These are phyloP conservation scores for Clonostachys solani DNA, from an alignment of 2,329 filamentous ascomycete species.

Conservation along the genomic window DNA sequence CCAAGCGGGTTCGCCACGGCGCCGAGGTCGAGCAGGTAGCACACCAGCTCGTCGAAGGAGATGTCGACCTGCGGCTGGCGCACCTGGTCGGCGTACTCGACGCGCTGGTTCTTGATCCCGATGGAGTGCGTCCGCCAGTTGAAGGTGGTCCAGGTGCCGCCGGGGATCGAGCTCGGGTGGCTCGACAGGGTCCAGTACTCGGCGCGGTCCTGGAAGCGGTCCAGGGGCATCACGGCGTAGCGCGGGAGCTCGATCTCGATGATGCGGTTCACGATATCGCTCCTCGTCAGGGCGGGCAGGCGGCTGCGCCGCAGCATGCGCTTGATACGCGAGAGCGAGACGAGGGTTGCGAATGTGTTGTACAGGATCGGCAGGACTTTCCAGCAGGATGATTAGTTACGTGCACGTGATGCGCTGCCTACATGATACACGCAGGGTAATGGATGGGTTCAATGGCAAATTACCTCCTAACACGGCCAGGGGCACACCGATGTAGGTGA, in stretches of 20 bases:
- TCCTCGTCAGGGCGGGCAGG: slow-evolving; percentile 56
- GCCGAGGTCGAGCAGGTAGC: slow-evolving; percentile 59
- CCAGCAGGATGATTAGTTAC: background rate
- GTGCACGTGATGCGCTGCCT: background rate
- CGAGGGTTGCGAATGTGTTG: slow-evolving; percentile 56
- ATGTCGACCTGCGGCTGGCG: slow-evolving; percentile 49
- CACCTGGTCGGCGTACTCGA: slow-evolving; percentile 57
- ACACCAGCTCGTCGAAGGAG: slow-evolving; percentile 54
- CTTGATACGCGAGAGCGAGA: slow-evolving; percentile 56
- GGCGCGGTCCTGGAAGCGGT: slow-evolving; percentile 44
- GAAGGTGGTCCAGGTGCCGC: slow-evolving; percentile 61
- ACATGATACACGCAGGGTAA: background rate
- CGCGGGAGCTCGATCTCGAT: slow-evolving; percentile 64
- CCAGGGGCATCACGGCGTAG: slow-evolving; percentile 57
- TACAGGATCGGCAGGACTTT: slow-evolving; percentile 60
- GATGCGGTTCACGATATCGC: slow-evolving; percentile 60
- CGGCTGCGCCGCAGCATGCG: slow-evolving; percentile 51
- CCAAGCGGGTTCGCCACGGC: slow-evolving; percentile 56
- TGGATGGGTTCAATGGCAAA: background rate
- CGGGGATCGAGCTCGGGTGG: slow-evolving; percentile 48
- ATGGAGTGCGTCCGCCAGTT: slow-evolving; percentile 62
- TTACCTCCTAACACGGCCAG: slow-evolving; percentile 47
- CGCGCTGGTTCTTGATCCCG: slow-evolving; percentile 56
- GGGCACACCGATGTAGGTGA: slow-evolving; percentile 53
- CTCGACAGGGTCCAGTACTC: slow-evolving; percentile 55